Conservation (phyloP, 1,284 basidiomycete genomes). For the Vanrija sp. region DNA sequence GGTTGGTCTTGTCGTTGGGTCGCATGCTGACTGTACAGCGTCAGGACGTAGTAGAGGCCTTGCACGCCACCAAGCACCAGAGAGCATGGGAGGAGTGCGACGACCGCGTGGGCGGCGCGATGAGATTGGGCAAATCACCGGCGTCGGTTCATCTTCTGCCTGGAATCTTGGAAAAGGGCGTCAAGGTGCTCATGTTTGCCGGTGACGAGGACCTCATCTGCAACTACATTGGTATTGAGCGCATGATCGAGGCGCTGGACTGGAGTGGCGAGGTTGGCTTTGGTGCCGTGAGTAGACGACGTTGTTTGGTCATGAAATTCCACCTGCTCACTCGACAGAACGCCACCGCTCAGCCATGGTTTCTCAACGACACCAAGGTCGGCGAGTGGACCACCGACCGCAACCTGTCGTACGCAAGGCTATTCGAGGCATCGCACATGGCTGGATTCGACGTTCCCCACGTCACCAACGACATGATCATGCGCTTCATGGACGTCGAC, state of each 20-base stretch:
- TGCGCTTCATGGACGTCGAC: slow-evolving; percentile 89
- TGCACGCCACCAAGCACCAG: slow-evolving; percentile 76
- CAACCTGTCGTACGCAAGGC: slow-evolving; percentile 91
- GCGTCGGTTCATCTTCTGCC: slow-evolving; percentile 78
- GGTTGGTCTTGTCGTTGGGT: slow-evolving; percentile 52
- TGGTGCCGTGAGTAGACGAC: slow-evolving; percentile 57
- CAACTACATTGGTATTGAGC: slow-evolving; percentile 87
- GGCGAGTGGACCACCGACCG: slow-evolving; percentile 87
- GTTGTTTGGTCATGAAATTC: neutral
- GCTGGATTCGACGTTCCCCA: slow-evolving; percentile 83
- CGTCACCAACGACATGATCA: slow-evolving; percentile 93
- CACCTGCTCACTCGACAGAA: slow-evolving; percentile 46
- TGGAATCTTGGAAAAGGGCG: slow-evolving; percentile 63
- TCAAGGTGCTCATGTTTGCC: slow-evolving; percentile 86
- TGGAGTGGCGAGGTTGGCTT: slow-evolving; percentile 86
- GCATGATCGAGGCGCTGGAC: slow-evolving; percentile 71
- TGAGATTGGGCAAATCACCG: slow-evolving; percentile 61
- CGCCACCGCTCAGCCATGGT: slow-evolving; percentile 71
- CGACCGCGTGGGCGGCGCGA: slow-evolving; percentile 61
- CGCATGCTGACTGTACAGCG: slow-evolving; percentile 53
- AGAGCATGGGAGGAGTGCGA: slow-evolving; percentile 89
- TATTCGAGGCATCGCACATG: slow-evolving; percentile 83
- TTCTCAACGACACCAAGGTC: slow-evolving; percentile 68
- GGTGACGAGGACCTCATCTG: slow-evolving; percentile 96
- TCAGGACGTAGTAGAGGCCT: slow-evolving; percentile 69